Conservation (phyloP, 192 early-diverging fungal species). For the Phycomyces nitens region DNA sequence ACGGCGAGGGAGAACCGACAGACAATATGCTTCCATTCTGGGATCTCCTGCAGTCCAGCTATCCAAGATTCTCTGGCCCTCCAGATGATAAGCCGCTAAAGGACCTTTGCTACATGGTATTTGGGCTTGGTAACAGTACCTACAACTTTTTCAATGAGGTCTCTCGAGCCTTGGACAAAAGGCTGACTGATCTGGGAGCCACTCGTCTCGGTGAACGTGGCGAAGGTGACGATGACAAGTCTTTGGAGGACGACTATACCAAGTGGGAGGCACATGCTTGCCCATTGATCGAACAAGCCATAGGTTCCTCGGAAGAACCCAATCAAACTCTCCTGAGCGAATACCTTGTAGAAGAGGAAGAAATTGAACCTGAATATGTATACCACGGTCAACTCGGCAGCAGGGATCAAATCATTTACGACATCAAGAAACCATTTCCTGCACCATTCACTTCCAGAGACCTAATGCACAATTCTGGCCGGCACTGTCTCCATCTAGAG, state of each 20-base stretch:
- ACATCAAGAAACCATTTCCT: constrained; percentile 82
- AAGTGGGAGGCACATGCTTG: constrained; percentile 87
- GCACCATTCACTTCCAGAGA: constrained; percentile 63
- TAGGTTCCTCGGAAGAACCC: background rate
- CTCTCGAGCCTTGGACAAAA: constrained; percentile 62
- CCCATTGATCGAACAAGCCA: constrained; percentile 35
- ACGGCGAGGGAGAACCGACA: constrained; percentile 97
- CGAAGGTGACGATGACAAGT: constrained; percentile 95
- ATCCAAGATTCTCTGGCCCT: constrained; percentile 51
- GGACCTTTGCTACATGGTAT: constrained; percentile 63
- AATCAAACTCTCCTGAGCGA: background rate
- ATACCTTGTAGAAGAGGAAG: background rate
- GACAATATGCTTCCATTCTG: constrained; percentile 93
- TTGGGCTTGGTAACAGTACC: constrained; percentile 86
- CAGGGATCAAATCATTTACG: constrained; percentile 49
- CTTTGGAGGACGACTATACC: constrained; percentile 92
- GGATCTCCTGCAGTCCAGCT: constrained; percentile 76
- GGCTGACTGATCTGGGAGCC: constrained; percentile 69
- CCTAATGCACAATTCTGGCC: constrained; percentile 64
- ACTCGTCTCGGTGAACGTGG: constrained; percentile 71
- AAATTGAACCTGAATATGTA: background rate
- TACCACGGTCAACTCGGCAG: background rate
- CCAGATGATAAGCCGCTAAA: constrained; percentile 54
- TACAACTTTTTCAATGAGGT: constrained; percentile 89
- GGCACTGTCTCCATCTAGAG: constrained; percentile 90